phyloP scores from a whole-genome alignment of 2,329 filamentous ascomycete species.

The Karstenula rhodostoma region DNA sequence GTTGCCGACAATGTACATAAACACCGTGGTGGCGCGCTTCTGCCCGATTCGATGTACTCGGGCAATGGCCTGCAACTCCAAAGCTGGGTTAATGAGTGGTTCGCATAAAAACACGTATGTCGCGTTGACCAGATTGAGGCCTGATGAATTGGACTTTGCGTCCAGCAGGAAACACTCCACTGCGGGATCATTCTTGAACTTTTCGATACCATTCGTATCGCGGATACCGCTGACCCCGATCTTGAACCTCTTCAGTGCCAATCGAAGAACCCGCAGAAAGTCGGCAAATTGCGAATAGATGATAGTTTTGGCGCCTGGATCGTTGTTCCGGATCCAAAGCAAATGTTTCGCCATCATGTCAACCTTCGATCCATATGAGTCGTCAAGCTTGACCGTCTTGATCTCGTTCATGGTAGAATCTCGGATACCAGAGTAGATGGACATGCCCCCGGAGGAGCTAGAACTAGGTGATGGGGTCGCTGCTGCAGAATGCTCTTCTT shows the following conservation, averaged over 20 bases:
- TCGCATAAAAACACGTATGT: slow-evolving; percentile 96
- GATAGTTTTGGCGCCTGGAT: slow-evolving; percentile 88
- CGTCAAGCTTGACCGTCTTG: slow-evolving; percentile 77
- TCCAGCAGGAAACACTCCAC: slow-evolving; percentile 88
- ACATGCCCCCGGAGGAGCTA: slow-evolving; percentile 39
- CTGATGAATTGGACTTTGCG: slow-evolving; percentile 85
- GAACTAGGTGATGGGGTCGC: slow-evolving; percentile 32
- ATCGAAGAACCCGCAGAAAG: slow-evolving; percentile 77
- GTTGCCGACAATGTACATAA: slow-evolving; percentile 90
- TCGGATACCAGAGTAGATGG: slow-evolving; percentile 82
- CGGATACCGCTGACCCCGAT: slow-evolving; percentile 79
- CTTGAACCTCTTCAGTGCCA: slow-evolving; percentile 73
- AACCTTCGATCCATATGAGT: slow-evolving; percentile 87
- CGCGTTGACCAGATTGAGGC: slow-evolving; percentile 89
- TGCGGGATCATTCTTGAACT: slow-evolving; percentile 77
- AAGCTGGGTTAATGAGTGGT: slow-evolving; percentile 88
- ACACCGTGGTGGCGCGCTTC: slow-evolving; percentile 85
- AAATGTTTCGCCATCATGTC: slow-evolving; percentile 77
- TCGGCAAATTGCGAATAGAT: slow-evolving; percentile 92
- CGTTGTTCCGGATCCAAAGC: slow-evolving; percentile 82
- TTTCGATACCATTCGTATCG: slow-evolving; percentile 71
- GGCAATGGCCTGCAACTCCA: slow-evolving; percentile 94
- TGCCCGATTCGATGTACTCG: slow-evolving; percentile 96
- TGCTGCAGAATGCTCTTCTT: slow-evolving; percentile 54
- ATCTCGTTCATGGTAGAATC: slow-evolving; percentile 78